Percentiles rank a stretch among this genome's conserved stretches.
Conservation (phyloP, 192 early-diverging fungal species). For the Coemansia sp. region DNA sequence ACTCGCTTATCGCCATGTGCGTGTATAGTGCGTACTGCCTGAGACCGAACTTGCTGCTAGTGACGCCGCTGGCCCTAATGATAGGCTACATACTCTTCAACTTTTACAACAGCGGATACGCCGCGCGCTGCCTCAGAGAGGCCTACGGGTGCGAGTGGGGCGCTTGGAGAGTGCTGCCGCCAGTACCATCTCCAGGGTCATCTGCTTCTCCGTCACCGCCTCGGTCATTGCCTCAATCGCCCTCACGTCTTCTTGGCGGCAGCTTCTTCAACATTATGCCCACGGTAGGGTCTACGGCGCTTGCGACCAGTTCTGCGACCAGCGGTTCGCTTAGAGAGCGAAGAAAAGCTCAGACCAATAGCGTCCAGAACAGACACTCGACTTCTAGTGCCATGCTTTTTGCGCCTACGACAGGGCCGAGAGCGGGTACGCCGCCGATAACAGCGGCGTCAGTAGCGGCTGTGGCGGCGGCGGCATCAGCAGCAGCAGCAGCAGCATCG, state of each 20-base stretch:
- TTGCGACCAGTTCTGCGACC: not conserved
- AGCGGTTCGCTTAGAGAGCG: not conserved
- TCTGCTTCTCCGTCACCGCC: not conserved
- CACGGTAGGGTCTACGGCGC: slow-evolving; percentile 3
- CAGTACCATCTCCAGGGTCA: not conserved
- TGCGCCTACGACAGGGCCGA: not conserved
- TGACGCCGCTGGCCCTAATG: slow-evolving; percentile 39
- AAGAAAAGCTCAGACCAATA: slow-evolving; percentile 2
- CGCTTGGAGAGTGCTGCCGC: not conserved
- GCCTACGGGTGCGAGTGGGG: not conserved
- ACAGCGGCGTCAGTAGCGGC: not conserved
- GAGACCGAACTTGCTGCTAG: slow-evolving; percentile 45
- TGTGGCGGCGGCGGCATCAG: not conserved
- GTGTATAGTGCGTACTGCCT: slow-evolving; percentile 51
- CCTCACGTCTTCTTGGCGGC: not conserved
- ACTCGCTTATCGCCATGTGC: slow-evolving; percentile 38
- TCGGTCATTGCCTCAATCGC: not conserved
- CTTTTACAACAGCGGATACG: slow-evolving; percentile 38
- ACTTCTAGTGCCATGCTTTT: not conserved
- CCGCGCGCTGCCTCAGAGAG: not conserved
- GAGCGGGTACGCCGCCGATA: not conserved
- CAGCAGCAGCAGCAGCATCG: not conserved
- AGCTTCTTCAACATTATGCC: slow-evolving; percentile 21
- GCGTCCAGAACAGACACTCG: not conserved
- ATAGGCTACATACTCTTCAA: slow-evolving; percentile 49